Evolutionary conservation across 1,284 basidiomycete genomes (phyloP), one percentile per base, ranked within the genome.

Genomic region (Boletus semigastroideus): DNA sequence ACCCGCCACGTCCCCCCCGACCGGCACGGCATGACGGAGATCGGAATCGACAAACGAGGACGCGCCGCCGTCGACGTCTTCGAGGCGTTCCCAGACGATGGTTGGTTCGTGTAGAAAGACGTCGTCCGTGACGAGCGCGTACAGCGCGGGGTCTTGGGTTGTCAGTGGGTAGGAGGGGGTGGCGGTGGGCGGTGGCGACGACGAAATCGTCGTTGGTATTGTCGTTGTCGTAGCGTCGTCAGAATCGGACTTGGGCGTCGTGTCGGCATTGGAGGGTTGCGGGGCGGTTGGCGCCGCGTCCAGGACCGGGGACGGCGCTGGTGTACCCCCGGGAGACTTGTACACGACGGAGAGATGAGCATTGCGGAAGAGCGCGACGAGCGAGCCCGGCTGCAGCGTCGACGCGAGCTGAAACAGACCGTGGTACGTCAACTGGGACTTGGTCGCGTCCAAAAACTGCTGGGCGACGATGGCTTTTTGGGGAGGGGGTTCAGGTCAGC

Each of bases 301-400:
- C 12, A 31, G 40, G 2, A n/a, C 10, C 4, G 25, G 14, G 3
- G 5, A 7, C 12, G 40, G 40, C 2, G n/a, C 10, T 9, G 43
- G 17, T 5, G 1, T 22, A 28, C 43, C 19, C 5, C 51, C 56
- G 0, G 43, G 42, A 2, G 77, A 74, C 61, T 87, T 90, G 76
- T 93, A 90, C 0, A 97, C 74, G 5, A 95, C 92, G 0, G 88
- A 87, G 11, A 97, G 82, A 62, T 96, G 94, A 0, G 91, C 92
- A 70, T 86, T 92, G 52, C 94, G 84, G 77, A 95, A 96, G 51
- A 95, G 80, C 2, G 90, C 87, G 25, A 85, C 83, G 25, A 90
- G 81, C 4, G 81, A 70, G 17, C 80, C 78, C 0, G 82, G 78
- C 27, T 73, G 59, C 52, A 86, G 71, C 4, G 75, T 71, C 7